A percentile compares a stretch with the other conserved stretches of the same genome.
phyloP scores from a whole-genome alignment of 768 basidiomycete genomes.

The Boletus bicolor region DNA sequence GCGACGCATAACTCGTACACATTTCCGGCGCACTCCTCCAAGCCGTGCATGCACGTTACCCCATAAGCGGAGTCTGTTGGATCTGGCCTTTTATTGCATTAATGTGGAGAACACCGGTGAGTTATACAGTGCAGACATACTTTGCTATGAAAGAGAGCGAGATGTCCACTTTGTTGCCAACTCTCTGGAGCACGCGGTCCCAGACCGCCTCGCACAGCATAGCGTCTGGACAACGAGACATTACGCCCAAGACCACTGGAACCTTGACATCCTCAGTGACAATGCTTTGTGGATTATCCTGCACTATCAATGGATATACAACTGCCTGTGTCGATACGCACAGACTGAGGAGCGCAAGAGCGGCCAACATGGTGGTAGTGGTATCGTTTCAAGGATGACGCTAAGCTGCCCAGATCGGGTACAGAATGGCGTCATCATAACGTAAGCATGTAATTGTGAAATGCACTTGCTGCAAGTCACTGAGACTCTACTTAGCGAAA shows the following conservation, averaged over 20 bases:
- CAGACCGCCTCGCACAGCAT: constrained; percentile 76
- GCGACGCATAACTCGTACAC: constrained; percentile 83
- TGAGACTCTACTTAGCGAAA: constrained; percentile 2
- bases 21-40: constrained; percentile 81
- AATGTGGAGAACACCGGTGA: constrained; percentile 7
- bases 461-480: neutral
- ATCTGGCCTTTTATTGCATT: constrained; percentile 47
- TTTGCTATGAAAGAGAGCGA: constrained; percentile 69
- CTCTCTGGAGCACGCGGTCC: constrained; percentile 63
- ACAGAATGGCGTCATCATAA: constrained; percentile 26
- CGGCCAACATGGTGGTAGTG: constrained; percentile 19
- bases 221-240: constrained; percentile 81
- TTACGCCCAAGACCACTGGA: constrained; percentile 54
- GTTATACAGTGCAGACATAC: constrained; percentile 42
- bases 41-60: constrained; percentile 79
- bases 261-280: constrained; percentile 37
- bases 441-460: constrained; percentile 18
- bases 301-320: constrained; percentile 19
- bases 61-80: constrained; percentile 68
- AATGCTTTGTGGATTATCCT: constrained; percentile 14
- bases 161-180: constrained; percentile 62
- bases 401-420: neutral
- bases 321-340: constrained; percentile 12
- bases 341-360: constrained; percentile 18
- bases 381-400: constrained; percentile 5